Evolutionary conservation across 2,329 filamentous ascomycete genomes (phyloP).

Genomic region (Penicillium sp.): DNA sequence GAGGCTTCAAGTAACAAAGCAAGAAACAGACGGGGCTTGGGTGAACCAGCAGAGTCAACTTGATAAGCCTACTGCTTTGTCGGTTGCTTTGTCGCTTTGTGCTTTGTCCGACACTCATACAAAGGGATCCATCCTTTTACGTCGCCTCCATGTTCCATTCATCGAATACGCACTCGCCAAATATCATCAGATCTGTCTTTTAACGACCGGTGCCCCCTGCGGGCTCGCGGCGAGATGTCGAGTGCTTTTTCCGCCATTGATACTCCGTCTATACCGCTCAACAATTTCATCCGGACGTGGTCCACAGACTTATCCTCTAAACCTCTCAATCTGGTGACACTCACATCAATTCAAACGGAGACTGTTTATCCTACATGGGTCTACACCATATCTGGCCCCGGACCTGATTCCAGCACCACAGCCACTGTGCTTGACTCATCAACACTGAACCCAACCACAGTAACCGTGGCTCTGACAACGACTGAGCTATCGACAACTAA

Average conservation of each 20-base stretch:
- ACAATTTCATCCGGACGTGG: neutral
- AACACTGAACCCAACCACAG: neutral
- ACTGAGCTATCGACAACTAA: neutral
- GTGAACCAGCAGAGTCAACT: neutral
- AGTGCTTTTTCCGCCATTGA: neutral
- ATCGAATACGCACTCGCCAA: neutral
- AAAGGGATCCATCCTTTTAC: slow-evolving; percentile 2
- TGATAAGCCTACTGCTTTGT: neutral
- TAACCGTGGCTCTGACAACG: neutral
- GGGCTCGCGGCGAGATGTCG: slow-evolving; percentile 6
- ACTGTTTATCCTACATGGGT: slow-evolving; percentile 8
- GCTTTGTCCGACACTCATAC: neutral
- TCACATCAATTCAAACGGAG: slow-evolving; percentile 6
- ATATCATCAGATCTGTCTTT: neutral
- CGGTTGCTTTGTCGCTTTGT: neutral
- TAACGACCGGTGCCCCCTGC: neutral
- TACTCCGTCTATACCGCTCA: neutral
- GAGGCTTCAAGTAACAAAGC: slow-evolving; percentile 1
- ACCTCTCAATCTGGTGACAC: neutral
- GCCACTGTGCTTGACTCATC: neutral
- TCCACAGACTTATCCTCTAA: neutral
- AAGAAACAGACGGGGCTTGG: neutral
- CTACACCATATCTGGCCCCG: neutral
- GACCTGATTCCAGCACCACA: neutral
- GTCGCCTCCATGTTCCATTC: slow-evolving; percentile 6